A percentile compares a stretch with the other conserved stretches of the same genome.
Evolutionary conservation across 2,329 filamentous ascomycete species (phyloP).

Genomic region (Zymoseptoria crescenta): DNA sequence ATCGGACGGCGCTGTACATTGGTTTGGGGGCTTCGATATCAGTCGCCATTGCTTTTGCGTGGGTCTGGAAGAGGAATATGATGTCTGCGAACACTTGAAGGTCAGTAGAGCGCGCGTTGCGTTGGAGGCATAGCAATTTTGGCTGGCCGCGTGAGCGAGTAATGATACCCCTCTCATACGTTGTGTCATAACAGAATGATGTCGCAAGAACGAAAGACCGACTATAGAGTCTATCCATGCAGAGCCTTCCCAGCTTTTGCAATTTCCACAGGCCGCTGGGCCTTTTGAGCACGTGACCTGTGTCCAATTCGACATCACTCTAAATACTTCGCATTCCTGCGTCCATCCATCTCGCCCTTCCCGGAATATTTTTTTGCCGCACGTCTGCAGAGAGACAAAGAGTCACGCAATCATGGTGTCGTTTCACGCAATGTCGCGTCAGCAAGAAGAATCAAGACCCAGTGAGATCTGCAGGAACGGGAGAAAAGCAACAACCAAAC

Average conservation of each 20-base stretch:
- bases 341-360: too few relatives aligned
- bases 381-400: too few relatives aligned
- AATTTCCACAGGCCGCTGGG: too few relatives aligned
- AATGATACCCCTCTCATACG: slow-evolving; percentile 8
- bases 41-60: slow-evolving; percentile 50
- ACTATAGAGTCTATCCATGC: too few relatives aligned
- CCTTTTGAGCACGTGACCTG: too few relatives aligned
- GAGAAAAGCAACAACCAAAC: not conserved
- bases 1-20: slow-evolving; percentile 78
- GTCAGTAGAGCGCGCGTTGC: not conserved
- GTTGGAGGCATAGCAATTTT: not conserved
- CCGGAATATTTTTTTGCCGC: too few relatives aligned
- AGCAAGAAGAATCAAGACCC: not conserved
- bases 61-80: slow-evolving; percentile 50
- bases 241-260: too few relatives aligned
- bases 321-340: too few relatives aligned
- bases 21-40: slow-evolving; percentile 65
- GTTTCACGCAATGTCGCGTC: not conserved
- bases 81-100: slow-evolving; percentile 7
- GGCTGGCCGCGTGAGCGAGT: not conserved
- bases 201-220: too few relatives aligned
- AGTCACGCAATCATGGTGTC: not conserved
- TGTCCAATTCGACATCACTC: too few relatives aligned
- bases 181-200: too few relatives aligned
- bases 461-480: not conserved